A percentile compares a stretch with the other conserved stretches of the same genome.
These are phyloP conservation scores for Mortierella sp. DNA, from an alignment of 371 early-diverging fungal genomes.

Conservation along the genomic window DNA sequence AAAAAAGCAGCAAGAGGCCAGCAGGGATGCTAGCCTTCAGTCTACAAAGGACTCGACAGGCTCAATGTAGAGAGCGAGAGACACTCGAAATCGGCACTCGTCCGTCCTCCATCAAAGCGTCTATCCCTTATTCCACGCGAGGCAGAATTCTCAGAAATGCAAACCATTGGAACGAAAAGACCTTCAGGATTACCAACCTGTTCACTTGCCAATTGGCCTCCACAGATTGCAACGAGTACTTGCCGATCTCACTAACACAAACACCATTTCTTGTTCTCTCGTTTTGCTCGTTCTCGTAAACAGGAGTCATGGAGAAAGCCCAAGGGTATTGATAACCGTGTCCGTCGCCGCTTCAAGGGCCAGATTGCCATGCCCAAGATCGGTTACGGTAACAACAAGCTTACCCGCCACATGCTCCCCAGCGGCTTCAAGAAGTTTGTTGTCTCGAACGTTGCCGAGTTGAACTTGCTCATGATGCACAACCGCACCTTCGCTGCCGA, in stretches of 20 bases:
- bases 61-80: too few relatives aligned
- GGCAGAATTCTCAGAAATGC: too few relatives aligned
- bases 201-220: too few relatives aligned
- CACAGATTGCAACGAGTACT: background rate
- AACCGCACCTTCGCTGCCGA: constrained; percentile 99
- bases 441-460: constrained; percentile 95
- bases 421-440: constrained; percentile 99
- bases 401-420: constrained; percentile 96
- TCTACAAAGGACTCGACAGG: too few relatives aligned
- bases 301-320: constrained; percentile 99
- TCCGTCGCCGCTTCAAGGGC: constrained; percentile 99
- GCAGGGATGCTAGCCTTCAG: too few relatives aligned
- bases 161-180: too few relatives aligned
- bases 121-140: too few relatives aligned
- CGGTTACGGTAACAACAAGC: constrained; percentile 98
- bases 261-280: background rate
- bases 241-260: background rate
- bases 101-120: too few relatives aligned
- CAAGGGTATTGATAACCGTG: constrained; percentile 99
- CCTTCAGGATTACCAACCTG: too few relatives aligned
- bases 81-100: too few relatives aligned
- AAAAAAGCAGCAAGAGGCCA: too few relatives aligned
- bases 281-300: background rate
- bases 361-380: constrained; percentile 99
- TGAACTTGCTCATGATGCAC: constrained; percentile 98